These are phyloP conservation scores for Senna tora DNA, from an alignment of 306 rosid genomes.

Conservation along the genomic window DNA sequence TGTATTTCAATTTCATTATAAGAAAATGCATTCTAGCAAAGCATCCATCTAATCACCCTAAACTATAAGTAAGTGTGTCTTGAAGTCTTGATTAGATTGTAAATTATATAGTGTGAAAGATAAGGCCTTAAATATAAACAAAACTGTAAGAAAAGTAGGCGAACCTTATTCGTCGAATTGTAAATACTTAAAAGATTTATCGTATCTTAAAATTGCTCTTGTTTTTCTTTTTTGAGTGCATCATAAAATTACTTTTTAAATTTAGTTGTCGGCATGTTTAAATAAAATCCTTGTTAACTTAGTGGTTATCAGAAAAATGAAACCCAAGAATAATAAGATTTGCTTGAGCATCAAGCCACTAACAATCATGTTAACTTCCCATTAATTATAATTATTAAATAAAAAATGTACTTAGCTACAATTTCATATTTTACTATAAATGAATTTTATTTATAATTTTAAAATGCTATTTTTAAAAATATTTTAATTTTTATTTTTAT, in stretches of 20 bases:
- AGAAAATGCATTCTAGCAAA: too few relatives aligned
- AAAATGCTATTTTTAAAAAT: too few relatives aligned
- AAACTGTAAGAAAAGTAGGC: conserved; percentile 28
- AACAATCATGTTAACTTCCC: conserved; percentile 28
- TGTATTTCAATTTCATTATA: too few relatives aligned
- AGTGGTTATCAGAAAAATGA: conserved; percentile 25
- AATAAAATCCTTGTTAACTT: conserved; percentile 21
- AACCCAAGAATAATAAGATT: conserved; percentile 19
- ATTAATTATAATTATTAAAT: conserved; percentile 29
- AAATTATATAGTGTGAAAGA: neutral
- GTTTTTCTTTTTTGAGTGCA: conserved; percentile 33
- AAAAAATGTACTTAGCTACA: too few relatives aligned
- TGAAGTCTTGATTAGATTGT: neutral
- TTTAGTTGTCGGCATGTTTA: conserved; percentile 33
- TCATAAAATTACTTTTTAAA: conserved; percentile 36
- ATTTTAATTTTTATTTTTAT: too few relatives aligned
- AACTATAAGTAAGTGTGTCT: too few relatives aligned
- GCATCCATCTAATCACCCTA: too few relatives aligned
- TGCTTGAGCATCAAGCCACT: conserved; percentile 34
- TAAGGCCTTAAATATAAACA: neutral
- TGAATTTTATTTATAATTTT: too few relatives aligned
- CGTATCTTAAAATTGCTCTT: too few relatives aligned
- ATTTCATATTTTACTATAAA: too few relatives aligned
- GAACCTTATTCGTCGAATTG: too few relatives aligned
- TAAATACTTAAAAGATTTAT: too few relatives aligned